Base-by-base conservation (phyloP, 768 basidiomycete species). In the Suillus plorans region DNA sequence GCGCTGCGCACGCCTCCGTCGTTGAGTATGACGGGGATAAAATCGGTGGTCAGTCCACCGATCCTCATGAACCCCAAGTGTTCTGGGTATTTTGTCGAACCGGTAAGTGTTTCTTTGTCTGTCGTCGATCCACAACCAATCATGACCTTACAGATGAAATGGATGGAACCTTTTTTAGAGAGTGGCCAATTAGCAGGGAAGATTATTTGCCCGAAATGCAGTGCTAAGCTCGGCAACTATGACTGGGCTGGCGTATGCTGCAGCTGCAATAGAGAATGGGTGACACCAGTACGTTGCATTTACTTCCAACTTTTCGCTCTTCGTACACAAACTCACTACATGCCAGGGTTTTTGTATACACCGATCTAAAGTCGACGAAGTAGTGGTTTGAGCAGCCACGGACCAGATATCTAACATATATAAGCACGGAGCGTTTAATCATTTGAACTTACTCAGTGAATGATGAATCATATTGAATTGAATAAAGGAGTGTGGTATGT, bases 231-330 rank as follows among this genome's bases (percentile, higher is more conserved):
- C 20, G 97, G 97, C 3, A 97, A 93, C 74, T 99, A 89, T 70
- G 95, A 97, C 73, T 99, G 97, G 97, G 94, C 95, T 5, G 97
- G 97, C 0, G 88, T 93, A 36, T 86, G 89, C 70, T 97, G 95
- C 73, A 90, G 92, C 28, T 98, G 95, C 72, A 55, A 37, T 12
- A 91, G 89, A 70, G 87, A 89, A 71, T 98, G 95, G 95, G 92
- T 97, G 34, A 89, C 89, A 10, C 95, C 95, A 52, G 95, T 95
- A 69, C 72, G 90, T 79, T 42, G 2, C 20, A 52, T 12, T 25
- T 25, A 55, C 22, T 68, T 55, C 25, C 45, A 67, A 36, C 9
- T 6, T 18, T 39, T 3, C 55, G 34, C 28, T 44, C 42, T 28
- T 41, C 16, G 37, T 25, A 22, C 55, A 62, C 57, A 41, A 13